Base-by-base conservation (phyloP, 768 basidiomycete species). In the Tricholoma bakamatsutake region DNA sequence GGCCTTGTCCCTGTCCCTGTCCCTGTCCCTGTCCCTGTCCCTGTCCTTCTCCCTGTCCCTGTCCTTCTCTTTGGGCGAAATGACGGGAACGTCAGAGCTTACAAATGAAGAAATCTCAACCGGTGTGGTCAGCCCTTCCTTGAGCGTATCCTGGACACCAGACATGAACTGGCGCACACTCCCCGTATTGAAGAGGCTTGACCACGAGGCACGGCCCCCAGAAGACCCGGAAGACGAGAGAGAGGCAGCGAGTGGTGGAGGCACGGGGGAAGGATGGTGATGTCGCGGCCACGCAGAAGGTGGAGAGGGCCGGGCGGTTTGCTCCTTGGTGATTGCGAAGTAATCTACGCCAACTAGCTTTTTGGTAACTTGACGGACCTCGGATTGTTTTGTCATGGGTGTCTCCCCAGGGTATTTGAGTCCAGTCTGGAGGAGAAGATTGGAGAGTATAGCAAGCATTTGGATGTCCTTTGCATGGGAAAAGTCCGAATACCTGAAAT, bases 371-470 rank as follows among this genome's bases (percentile, higher is more conserved):
- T 35, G 50, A 1, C 21, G 21, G 3, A 54, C 43, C 27, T 56
- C 52, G 4, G 28, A 15, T 17, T 9, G 47, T 6, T 9, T 24
- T 31, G 57, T 39, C 27, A 59, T 64, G 49, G 52, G 59, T 35
- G 54, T 50, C 24, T 48, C 57, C n/a, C 53, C 35, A 15, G 15
- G 58, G 27, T 53, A 46, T 30, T 64, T 13, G 61, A 42, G 9
- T 57, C 62, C 63, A 57, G 68, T 77, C 63, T 85, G 84, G 2
- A 92, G 73, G 2, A 92, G 69, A n/a, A 90, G 67, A 48, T 82
- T 73, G 0, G 88, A 76, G 3, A 90, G 57, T 81, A 93, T 90
- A 0, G 88, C 89, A 13, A 93, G 74, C 84, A 90, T 85, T 62
- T 93, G 90, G 1, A 92, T 67, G 62, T 93, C 89, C 62, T 81